Percentiles rank a stretch among this genome's conserved stretches.
Evolutionary conservation across 1,139 yeast genomes (phyloP).

Genomic region (Taphrina betulina): DNA sequence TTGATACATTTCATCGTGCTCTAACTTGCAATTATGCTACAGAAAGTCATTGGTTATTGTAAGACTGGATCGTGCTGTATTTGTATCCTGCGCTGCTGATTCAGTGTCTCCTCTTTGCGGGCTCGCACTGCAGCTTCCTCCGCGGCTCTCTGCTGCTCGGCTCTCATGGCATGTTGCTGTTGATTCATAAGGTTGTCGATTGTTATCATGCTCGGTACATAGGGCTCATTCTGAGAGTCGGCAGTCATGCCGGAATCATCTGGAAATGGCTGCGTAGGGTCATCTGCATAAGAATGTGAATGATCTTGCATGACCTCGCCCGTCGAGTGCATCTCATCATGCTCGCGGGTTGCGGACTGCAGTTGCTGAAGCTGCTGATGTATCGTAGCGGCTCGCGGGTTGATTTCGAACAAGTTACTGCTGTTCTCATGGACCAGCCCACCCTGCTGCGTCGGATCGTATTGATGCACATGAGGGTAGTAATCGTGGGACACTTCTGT

Average conservation of each 20-base stretch:
- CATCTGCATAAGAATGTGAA: background rate
- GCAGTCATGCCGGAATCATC: background rate
- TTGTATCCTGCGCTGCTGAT: constrained; percentile 4
- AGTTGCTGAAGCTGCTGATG: constrained; percentile 16
- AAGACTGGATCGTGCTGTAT: too few relatives aligned
- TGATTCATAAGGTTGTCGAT: constrained; percentile 22
- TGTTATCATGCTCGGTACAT: constrained; percentile 21
- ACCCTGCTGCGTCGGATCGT: background rate
- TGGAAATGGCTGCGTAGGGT: background rate
- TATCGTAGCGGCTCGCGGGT: constrained; percentile 11
- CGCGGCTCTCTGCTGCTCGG: constrained; percentile 12
- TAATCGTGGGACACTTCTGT: constrained; percentile 12
- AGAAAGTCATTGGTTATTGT: too few relatives aligned
- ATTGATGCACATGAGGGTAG: constrained; percentile 4
- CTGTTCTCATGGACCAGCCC: constrained; percentile 1
- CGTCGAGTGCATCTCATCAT: background rate
- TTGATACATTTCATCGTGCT: too few relatives aligned
- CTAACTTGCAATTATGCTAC: too few relatives aligned
- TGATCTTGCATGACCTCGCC: background rate
- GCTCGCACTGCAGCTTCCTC: constrained; percentile 22
- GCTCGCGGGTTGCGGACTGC: constrained; percentile 1
- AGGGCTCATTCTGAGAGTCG: constrained; percentile 7
- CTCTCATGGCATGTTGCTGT: constrained; percentile 13
- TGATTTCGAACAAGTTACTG: constrained; percentile 20
- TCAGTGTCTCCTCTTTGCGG: constrained; percentile 12